These are phyloP conservation scores for Irpex sp. DNA, from an alignment of 1,284 basidiomycete genomes.

Conservation along the genomic window DNA sequence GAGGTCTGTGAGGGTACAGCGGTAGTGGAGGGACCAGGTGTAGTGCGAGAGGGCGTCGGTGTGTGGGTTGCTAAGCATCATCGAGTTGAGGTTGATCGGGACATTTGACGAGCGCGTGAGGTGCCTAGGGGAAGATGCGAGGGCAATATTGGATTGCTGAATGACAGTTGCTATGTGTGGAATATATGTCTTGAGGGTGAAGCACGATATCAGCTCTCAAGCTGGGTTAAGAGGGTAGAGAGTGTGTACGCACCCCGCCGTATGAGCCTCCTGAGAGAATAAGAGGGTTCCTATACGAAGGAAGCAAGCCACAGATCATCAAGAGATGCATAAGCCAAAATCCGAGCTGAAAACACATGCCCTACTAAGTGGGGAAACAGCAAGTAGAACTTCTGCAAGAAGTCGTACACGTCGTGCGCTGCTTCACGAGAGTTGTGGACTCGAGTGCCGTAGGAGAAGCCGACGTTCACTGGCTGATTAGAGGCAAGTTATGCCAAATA, in stretches of 20 bases:
- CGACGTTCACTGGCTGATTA: constrained; percentile 28
- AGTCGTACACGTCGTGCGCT: constrained; percentile 32
- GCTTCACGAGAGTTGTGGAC: constrained; percentile 29
- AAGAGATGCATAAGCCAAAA: no score
- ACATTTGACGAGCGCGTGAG: constrained; percentile 10
- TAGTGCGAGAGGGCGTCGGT: constrained; percentile 26
- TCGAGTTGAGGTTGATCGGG: constrained; percentile 29
- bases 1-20: constrained; percentile 21
- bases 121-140: constrained; percentile 8
- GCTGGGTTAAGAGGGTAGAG: neutral
- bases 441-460: constrained; percentile 28
- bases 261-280: constrained; percentile 31
- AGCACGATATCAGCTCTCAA: no score
- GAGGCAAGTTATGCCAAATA: neutral
- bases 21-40: constrained; percentile 25
- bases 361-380: constrained; percentile 25
- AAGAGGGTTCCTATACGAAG: constrained; percentile 26
- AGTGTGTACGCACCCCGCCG: constrained; percentile 22
- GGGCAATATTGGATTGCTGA: constrained; percentile 26
- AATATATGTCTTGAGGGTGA: constrained; percentile 18
- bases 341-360: constrained; percentile 13
- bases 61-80: constrained; percentile 31
- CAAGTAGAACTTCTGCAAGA: constrained; percentile 31
- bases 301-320: no score
- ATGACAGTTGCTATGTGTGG: constrained; percentile 33